A percentile compares a stretch with the other conserved stretches of the same genome.
Conservation (phyloP, 1,139 yeast species). For the Geotrichum histeridarum region DNA sequence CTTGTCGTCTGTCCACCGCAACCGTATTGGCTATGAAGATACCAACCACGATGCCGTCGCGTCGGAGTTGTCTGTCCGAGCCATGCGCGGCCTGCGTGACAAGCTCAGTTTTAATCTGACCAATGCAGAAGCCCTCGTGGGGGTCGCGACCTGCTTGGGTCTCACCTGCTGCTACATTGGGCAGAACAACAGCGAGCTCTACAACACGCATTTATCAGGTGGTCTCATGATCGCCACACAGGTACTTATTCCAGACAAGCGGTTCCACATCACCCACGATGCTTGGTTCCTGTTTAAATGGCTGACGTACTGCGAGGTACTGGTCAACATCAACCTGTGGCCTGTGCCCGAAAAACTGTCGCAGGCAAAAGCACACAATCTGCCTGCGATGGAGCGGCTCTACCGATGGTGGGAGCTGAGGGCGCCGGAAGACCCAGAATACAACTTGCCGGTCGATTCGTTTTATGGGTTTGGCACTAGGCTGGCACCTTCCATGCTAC, state of each 20-base stretch:
- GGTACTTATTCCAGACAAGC: slow-evolving; percentile 17
- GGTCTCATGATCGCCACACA: slow-evolving; percentile 20
- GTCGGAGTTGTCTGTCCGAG: slow-evolving; percentile 12
- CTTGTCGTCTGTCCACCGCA: slow-evolving; percentile 19
- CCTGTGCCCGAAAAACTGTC: slow-evolving; percentile 12
- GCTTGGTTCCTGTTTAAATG: slow-evolving; percentile 21
- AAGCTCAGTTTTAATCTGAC: slow-evolving; percentile 12
- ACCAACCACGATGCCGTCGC: slow-evolving; percentile 15
- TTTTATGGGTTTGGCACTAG: slow-evolving; percentile 19
- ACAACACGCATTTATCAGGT: slow-evolving; percentile 20
- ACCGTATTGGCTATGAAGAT: slow-evolving; percentile 15
- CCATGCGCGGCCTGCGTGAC: slow-evolving; percentile 15
- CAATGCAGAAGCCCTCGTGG: slow-evolving; percentile 9
- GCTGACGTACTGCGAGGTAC: slow-evolving; percentile 19
- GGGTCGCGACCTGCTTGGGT: slow-evolving; percentile 20
- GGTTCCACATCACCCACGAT: slow-evolving; percentile 9
- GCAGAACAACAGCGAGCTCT: slow-evolving; percentile 14
- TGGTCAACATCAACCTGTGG: slow-evolving; percentile 15
- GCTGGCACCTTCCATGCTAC: slow-evolving; percentile 17
- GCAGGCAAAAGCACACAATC: slow-evolving; percentile 16
- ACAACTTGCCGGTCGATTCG: slow-evolving; percentile 18
- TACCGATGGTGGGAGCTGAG: slow-evolving; percentile 19
- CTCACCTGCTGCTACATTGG: slow-evolving; percentile 19
- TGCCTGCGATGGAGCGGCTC: slow-evolving; percentile 13
- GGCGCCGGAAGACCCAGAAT: slow-evolving; percentile 19